Conservation (phyloP, 768 basidiomycete genomes). For the Suillus subluteus region DNA sequence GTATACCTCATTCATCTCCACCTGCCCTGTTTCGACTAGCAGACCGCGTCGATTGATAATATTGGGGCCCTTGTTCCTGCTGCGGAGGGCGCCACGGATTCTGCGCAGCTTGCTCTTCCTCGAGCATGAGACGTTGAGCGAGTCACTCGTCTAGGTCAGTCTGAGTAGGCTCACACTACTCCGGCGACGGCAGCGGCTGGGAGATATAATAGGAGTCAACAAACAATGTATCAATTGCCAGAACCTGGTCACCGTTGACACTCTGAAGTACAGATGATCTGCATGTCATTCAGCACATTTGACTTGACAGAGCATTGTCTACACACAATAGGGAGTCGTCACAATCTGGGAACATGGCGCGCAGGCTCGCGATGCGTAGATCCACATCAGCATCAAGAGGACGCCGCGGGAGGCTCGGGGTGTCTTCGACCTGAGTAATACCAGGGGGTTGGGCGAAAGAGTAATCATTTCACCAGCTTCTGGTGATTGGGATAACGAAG, state of each 20-base stretch:
- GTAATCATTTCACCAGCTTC: no score
- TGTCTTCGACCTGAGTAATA: no score
- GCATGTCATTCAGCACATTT: conserved; percentile 6
- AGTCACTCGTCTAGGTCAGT: conserved; percentile 80
- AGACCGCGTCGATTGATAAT: conserved; percentile 25
- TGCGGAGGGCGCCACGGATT: conserved; percentile 25
- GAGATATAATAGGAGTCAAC: conserved; percentile 77
- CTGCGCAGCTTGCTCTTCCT: conserved; percentile 47
- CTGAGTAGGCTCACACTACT: conserved; percentile 41
- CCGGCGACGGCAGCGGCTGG: conserved; percentile 21
- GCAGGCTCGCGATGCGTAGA: no score
- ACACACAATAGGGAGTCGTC: no score
- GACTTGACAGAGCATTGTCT: no score
- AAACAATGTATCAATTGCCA: conserved; percentile 75
- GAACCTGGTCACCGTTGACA: conserved; percentile 69
- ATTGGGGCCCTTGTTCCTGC: conserved; percentile 21
- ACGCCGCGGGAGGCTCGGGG: no score
- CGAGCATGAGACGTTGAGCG: conserved; percentile 70
- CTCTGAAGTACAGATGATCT: conserved; percentile 76
- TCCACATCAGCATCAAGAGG: no score
- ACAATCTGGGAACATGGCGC: no score
- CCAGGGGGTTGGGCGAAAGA: no score
- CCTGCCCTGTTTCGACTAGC: conserved; percentile 10
- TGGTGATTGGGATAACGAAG: no score
- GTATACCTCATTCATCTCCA: conserved; percentile 17